phyloP scores from a whole-genome alignment of 2,329 filamentous ascomycete species.

The Colletotrichum siamense region DNA sequence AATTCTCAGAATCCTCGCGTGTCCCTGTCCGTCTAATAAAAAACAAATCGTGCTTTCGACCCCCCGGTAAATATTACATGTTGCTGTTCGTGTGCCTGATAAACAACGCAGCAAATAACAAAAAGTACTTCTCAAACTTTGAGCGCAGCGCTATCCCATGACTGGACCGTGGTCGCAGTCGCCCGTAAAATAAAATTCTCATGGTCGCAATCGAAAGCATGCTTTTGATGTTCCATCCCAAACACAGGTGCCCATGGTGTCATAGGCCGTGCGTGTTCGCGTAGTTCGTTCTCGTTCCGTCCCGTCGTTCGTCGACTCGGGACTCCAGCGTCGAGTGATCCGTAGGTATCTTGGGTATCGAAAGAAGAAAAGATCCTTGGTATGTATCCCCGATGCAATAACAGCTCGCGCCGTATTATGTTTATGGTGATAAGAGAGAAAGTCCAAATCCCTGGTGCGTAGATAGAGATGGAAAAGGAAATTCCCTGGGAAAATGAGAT shows the following conservation, averaged over 20 bases:
- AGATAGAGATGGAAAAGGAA: conserved; percentile 13
- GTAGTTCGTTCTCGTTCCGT: conserved; percentile 17
- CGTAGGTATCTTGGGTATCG: conserved; percentile 24
- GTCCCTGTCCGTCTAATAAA: background rate
- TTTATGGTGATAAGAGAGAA: conserved; percentile 22
- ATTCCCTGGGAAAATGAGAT: conserved; percentile 14
- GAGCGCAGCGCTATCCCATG: conserved; percentile 9
- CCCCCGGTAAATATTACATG: background rate
- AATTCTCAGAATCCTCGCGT: background rate
- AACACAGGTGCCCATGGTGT: conserved; percentile 6
- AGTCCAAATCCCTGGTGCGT: conserved; percentile 7
- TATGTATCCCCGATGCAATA: conserved; percentile 20
- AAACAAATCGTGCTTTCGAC: background rate
- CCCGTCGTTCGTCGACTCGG: background rate
- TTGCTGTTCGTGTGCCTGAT: background rate
- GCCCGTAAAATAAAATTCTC: background rate
- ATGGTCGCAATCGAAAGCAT: conserved; percentile 14
- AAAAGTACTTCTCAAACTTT: background rate
- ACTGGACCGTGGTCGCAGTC: background rate
- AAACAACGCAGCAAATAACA: too few species aligned
- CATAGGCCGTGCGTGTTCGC: conserved; percentile 14
- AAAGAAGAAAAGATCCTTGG: conserved; percentile 21
- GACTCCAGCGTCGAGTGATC: background rate
- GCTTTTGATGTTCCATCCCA: conserved; percentile 14
- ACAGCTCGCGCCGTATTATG: conserved; percentile 23